Conservation (phyloP, 305 asterid species). For the Solanum hybrid region DNA sequence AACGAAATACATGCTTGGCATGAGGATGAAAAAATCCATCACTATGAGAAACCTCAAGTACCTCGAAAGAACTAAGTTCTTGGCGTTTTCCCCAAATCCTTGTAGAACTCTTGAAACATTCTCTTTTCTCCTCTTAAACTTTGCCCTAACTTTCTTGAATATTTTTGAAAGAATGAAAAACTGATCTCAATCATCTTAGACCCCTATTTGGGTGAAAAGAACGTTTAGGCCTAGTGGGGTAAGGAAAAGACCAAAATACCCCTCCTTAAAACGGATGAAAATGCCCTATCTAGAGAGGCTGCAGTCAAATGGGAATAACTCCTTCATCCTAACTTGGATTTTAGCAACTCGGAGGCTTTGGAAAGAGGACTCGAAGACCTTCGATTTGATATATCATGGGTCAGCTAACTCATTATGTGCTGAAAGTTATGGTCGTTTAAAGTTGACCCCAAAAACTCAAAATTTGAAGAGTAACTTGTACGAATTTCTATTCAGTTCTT, state of each 20-base stretch:
- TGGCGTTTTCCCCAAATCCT: not conserved
- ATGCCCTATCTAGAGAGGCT: not conserved
- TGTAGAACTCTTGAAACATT: not conserved
- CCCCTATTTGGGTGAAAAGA: not conserved
- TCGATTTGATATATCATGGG: not conserved
- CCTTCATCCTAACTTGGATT: not conserved
- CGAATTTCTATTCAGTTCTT: not conserved
- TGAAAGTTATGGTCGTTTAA: not conserved
- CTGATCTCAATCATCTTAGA: not conserved
- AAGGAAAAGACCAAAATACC: not conserved
- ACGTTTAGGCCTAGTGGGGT: not conserved
- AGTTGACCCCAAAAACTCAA: not conserved
- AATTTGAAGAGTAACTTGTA: not conserved
- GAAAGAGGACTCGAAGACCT: not conserved
- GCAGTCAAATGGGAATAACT: not conserved
- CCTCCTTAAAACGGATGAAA: not conserved
- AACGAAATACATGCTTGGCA: not conserved
- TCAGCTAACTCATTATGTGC: not conserved
- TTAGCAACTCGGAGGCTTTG: not conserved
- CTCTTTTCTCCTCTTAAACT: not conserved
- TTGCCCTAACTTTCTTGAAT: not conserved
- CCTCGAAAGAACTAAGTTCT: not conserved
- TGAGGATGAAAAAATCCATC: not conserved
- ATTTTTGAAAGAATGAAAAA: too few relatives aligned
- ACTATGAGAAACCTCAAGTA: not conserved